Evolutionary conservation across 768 basidiomycete genomes (phyloP), one percentile per base, ranked within the genome.

Genomic region (Naganishia vaughanmartiniae): DNA sequence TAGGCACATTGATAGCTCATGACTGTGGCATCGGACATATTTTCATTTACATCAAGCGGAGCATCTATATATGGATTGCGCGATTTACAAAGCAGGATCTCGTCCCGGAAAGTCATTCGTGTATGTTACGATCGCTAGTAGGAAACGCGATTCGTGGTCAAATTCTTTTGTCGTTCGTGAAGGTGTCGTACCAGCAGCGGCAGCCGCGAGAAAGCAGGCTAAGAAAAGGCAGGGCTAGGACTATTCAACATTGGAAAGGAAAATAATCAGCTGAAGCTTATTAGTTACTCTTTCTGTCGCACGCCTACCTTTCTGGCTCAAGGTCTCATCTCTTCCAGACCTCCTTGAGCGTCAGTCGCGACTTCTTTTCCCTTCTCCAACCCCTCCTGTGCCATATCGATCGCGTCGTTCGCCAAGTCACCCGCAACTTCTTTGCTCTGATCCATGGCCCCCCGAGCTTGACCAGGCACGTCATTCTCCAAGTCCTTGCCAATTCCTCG

Each of bases 361-460:
- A 63, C 60, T 45, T 42, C 60, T n/a, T 63, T 63, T 4, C 39
- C 39, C 60, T 63, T 63, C 28, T 63, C 60, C 24, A 63, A 26
- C 11, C 60, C 65, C n/a, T 19, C 48, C 12, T 66, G 54, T 7
- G 65, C 48, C 7, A 53, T 30, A 28, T 66, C 54, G 48, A 66
- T 54, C 5, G 65, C 54, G 4, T 66, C 65, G 31, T 54, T 66
- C 4, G 65, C 48, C 60, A 63, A 63, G 36, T 66, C 54, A 11
- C 65, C 31, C 4, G 34, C 65, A 26, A 54, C 36, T 14, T n/a
- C 65, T 39, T 54, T 54, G 17, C 65, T 48, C n/a, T 66, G 65
- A 26, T 54, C 48, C 48, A 66, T 15, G 21, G 48, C 54, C 26
- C 19, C 46, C 24, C 65, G 65, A 66, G 54, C 31, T 39, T 66